Evolutionary conservation across 1,284 basidiomycete species (phyloP).

Genomic region (Cutaneotrichosporon daszewskae): DNA sequence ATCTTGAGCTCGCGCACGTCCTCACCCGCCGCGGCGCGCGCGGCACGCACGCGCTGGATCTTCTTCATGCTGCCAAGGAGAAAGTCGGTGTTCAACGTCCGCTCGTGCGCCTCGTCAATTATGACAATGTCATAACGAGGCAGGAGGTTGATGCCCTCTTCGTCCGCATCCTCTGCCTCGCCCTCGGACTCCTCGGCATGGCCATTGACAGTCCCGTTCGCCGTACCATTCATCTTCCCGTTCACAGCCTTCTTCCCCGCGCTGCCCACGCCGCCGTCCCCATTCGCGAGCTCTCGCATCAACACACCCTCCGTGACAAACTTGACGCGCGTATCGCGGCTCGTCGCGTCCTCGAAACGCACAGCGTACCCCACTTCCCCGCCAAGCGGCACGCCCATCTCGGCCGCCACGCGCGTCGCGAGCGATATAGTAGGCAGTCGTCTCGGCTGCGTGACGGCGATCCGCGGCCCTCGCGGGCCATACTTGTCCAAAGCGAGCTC

Average conservation of each 20-base stretch:
- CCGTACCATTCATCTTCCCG: neutral
- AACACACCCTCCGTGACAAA: conserved; percentile 98
- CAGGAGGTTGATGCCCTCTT: conserved; percentile 51
- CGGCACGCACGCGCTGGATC: conserved; percentile 69
- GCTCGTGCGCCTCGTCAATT: conserved; percentile 96
- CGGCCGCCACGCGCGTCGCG: conserved; percentile 78
- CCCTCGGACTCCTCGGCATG: neutral
- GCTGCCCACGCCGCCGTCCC: neutral
- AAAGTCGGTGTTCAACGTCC: conserved; percentile 89
- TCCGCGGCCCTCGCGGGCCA: conserved; percentile 55
- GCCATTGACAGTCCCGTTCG: neutral
- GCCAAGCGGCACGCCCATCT: conserved; percentile 68
- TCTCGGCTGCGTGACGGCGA: conserved; percentile 88
- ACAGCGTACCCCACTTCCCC: conserved; percentile 85
- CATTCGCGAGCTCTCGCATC: conserved; percentile 52
- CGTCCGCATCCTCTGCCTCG: neutral
- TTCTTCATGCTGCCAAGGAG: conserved; percentile 85
- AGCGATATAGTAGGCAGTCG: conserved; percentile 90
- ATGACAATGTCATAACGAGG: conserved; percentile 82
- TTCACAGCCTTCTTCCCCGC: neutral
- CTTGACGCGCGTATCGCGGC: conserved; percentile 67
- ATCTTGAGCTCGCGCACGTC: conserved; percentile 61
- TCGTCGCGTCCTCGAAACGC: conserved; percentile 82
- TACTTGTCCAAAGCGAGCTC: conserved; percentile 27
- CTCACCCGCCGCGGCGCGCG: conserved; percentile 45